Conservation (phyloP, 225 moss, liverwort and hornwort species). For the Neckera pumila region DNA sequence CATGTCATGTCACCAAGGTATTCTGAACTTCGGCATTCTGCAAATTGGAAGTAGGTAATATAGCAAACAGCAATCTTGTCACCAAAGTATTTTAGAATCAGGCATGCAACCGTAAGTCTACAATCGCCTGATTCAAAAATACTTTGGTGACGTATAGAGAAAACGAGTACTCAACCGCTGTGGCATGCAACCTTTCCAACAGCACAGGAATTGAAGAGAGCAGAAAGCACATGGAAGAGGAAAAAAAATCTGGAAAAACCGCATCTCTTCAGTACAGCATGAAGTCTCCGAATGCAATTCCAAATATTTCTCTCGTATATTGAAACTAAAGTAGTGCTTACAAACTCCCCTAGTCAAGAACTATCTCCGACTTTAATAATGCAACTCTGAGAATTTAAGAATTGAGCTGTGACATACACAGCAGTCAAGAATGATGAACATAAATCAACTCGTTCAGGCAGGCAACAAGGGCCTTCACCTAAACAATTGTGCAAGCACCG, state of each 20-base stretch:
- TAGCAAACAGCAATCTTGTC: no score
- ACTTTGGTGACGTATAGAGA: no score
- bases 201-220: background rate
- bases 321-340: no score
- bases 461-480: background rate
- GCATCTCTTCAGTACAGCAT: background rate
- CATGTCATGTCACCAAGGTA: no score
- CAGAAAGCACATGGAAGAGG: background rate
- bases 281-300: background rate
- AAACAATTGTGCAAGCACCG: background rate
- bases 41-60: no score
- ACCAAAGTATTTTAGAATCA: no score
- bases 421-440: background rate
- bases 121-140: no score
- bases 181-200: background rate
- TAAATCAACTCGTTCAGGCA: background rate
- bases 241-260: no score
- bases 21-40: background rate
- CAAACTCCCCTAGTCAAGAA: background rate
- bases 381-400: background rate
- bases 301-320: background rate
- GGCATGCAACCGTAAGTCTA: no score
- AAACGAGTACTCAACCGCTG: no score
- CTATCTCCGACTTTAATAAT: no score
- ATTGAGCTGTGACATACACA: background rate